Evolutionary conservation across 2,329 filamentous ascomycete species (phyloP).

Genomic region (Aurifilum marmelostoma): DNA sequence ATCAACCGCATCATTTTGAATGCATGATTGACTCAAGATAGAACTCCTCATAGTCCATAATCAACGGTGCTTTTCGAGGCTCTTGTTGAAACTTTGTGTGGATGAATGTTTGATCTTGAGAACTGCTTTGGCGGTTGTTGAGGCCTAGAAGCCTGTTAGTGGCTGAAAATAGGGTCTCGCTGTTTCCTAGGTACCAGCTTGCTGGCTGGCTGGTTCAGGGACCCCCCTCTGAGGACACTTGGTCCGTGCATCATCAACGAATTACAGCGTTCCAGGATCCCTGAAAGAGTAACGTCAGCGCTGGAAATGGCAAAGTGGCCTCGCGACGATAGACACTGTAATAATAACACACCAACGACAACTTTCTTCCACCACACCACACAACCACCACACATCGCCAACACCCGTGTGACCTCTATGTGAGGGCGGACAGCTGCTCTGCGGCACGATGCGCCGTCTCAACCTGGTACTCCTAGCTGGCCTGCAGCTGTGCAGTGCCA

Average conservation of each 20-base stretch:
- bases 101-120: too few species aligned
- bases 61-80: too few species aligned
- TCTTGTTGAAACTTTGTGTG: too few species aligned
- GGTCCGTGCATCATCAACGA: not conserved
- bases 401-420: conserved; percentile 35
- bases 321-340: conserved; percentile 33
- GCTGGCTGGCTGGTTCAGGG: not conserved
- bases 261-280: not conserved
- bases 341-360: not conserved
- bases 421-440: conserved; percentile 37
- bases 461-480: conserved; percentile 48
- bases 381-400: not conserved
- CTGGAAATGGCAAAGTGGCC: conserved; percentile 28
- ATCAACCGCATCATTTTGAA: not conserved
- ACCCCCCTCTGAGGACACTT: not conserved
- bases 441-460: conserved; percentile 55
- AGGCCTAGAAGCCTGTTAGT: not conserved
- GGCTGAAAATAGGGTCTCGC: not conserved
- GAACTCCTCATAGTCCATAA: not conserved
- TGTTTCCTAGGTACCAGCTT: not conserved
- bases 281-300: conserved; percentile 23
- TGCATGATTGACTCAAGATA: not conserved
- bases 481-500: conserved; percentile 51
- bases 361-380: not conserved
- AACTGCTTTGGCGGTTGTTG: not conserved